These are phyloP conservation scores for Pythium sukuiense DNA, from an alignment of 352 stramenopile genomes.

Conservation along the genomic window DNA sequence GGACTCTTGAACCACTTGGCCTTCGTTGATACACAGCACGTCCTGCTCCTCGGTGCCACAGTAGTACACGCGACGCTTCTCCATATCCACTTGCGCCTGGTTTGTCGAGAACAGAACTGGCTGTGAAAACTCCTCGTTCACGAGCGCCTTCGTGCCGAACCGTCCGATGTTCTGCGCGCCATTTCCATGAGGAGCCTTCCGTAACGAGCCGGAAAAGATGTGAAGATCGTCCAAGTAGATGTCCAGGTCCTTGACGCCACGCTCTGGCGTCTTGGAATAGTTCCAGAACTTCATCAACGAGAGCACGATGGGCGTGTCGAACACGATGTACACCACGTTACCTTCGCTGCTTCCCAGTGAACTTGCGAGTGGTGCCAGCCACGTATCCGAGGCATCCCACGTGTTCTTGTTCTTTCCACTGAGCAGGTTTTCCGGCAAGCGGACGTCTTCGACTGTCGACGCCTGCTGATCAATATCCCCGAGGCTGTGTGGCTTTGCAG, in stretches of 20 bases:
- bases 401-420: conserved; percentile 74
- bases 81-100: conserved; percentile 59
- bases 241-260: conserved; percentile 80
- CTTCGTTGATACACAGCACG: conserved; percentile 89
- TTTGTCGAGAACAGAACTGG: conserved; percentile 77
- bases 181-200: conserved; percentile 39
- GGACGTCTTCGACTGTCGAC: conserved; percentile 35
- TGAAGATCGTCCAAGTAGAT: conserved; percentile 88
- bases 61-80: conserved; percentile 69
- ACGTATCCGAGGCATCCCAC: conserved; percentile 70
- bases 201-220: conserved; percentile 67
- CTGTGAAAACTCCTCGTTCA: conserved; percentile 75
- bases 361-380: conserved; percentile 70
- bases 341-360: conserved; percentile 53
- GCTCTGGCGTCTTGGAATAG: conserved; percentile 84
- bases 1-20: conserved; percentile 83
- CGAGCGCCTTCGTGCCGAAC: conserved; percentile 42
- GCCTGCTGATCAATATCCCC: conserved; percentile 37
- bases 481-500: conserved; percentile 60
- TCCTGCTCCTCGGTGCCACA: conserved; percentile 84
- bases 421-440: conserved; percentile 62
- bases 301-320: conserved; percentile 66
- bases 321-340: conserved; percentile 75
- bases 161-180: conserved; percentile 26
- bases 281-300: conserved; percentile 91